Base-by-base conservation (phyloP, 2,329 filamentous ascomycete species). In the Periconia sp. region DNA sequence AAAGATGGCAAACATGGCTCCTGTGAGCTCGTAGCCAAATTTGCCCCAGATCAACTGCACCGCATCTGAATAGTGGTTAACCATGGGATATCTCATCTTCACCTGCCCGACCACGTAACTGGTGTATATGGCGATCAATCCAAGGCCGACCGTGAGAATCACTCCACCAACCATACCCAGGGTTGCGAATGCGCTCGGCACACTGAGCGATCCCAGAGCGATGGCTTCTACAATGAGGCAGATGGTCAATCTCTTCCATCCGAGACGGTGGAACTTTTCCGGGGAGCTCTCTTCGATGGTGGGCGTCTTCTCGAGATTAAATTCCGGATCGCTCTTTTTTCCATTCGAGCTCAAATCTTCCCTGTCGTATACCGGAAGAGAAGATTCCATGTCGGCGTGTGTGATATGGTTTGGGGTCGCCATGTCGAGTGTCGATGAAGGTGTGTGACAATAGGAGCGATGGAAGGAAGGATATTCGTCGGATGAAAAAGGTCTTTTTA, bases 51-150 rank as follows among this genome's bases (percentile, higher is more conserved):
- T 73, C 43, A 89, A 74, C 33, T 79, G 73, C 4, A 85, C 85
- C 5, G 84, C 86, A 54, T 89, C 86, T 19, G 84, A 84, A 66
- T 89, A 87, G 62, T 84, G 84, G 34, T 79, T 76, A 43, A 88
- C 78, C 8, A 83, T 71, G 4, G 85, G 84, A 59, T 82, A 77
- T 41, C 65, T 69, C 56, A 78, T 66, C 56, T 82, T 82, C 69
- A 85, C 81, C 60, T 83, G 78, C 24, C 80, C 82, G 36, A 86
- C 77, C 11, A 85, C 77, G 55, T 80, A 83, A 37, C 80, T 80
- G 4, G 82, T 84, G 63, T 84, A 85, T 18, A 80, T 82, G 9
- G 82, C 76, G 7, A 86, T 55, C n/a, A 81, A 44, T 23, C 82
- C 81, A 12, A 85, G 69, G 5, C 73, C 73, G 8, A 77, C 57